Percentiles rank a stretch among this genome's conserved stretches.
These are phyloP conservation scores for Boletus fagicola DNA, from an alignment of 768 basidiomycete species.

Conservation along the genomic window DNA sequence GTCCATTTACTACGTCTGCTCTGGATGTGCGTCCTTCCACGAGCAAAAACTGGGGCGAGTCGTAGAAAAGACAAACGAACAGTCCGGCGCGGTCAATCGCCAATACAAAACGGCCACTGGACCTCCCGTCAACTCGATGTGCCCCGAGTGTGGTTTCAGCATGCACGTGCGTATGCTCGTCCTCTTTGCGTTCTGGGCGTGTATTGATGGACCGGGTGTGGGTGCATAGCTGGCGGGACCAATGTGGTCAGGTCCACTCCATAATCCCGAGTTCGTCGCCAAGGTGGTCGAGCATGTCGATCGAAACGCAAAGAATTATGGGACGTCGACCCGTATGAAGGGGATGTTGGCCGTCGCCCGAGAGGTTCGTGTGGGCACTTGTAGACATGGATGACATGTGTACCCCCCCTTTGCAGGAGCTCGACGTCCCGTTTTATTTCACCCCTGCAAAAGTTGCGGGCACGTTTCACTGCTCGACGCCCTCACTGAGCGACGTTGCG, in stretches of 20 bases:
- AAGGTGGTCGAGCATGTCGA: constrained; percentile 75
- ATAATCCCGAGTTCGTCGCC: constrained; percentile 70
- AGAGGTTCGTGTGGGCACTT: constrained; percentile 55
- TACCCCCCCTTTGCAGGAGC: constrained; percentile 58
- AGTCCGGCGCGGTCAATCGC: constrained; percentile 55
- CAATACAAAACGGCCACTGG: constrained; percentile 72
- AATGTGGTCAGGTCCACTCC: constrained; percentile 93
- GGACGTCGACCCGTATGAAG: constrained; percentile 81
- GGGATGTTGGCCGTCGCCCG: constrained; percentile 93
- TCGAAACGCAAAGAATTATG: constrained; percentile 60
- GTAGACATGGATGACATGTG: background rate
- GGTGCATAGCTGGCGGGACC: constrained; percentile 77
- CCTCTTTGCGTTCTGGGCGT: background rate
- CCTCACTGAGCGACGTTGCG: constrained; percentile 73
- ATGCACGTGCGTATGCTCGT: constrained; percentile 62
- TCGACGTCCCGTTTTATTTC: constrained; percentile 80
- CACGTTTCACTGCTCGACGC: constrained; percentile 77
- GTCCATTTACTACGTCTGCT: constrained; percentile 81
- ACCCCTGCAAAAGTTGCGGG: constrained; percentile 78
- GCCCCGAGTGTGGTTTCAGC: constrained; percentile 76
- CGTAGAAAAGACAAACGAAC: constrained; percentile 56
- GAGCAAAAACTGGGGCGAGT: constrained; percentile 83
- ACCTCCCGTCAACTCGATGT: constrained; percentile 63
- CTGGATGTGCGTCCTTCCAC: constrained; percentile 76
- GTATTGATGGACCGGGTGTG: background rate